Evolutionary conservation across 352 stramenopile species (phyloP), one percentile per base, ranked within the genome.

Genomic region (Globisporangium uncinulatum): DNA sequence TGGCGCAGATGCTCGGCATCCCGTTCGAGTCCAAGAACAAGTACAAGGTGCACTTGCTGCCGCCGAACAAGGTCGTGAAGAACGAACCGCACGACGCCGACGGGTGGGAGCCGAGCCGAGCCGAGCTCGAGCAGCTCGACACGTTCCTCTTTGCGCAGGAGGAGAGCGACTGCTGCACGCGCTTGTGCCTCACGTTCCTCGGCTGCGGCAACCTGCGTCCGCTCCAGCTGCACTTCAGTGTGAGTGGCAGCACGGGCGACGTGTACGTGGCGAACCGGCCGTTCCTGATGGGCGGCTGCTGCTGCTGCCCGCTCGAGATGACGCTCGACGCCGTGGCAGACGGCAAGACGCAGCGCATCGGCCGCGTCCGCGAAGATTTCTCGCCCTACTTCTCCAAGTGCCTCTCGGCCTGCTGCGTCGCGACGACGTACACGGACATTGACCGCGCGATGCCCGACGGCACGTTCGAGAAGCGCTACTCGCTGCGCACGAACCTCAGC

Each of bases 371-470:
- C 41, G 76, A 86, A 54, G 70, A 83, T 61, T 86, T 84, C 49
- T 72, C 70, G 24, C 73, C 76, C 11, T 84, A 86, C 43, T 58
- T 83, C 8, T 57, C 53, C 31, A 65, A 64, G 44, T 85, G 68
- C 64, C 67, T 62, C 24, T 57, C 73, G 1, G 41, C 53, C 1
- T 86, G 73, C 55, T 87, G 74, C 47, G 62, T 83, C 19, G 73
- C 66, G 44, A 87, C 76, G n/a, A 71, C 59, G n/a, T 89, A 86
- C 70, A 79, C 72, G 15, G 66, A 83, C 51, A 80, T 89, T 50
- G 70, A 86, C n/a, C 69, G 70, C 29, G 70, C 70, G 20, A 56
- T 76, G 20, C 66, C 75, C 5, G 76, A 83, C 39, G 78, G 74
- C 21, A 57, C 73, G 6, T 86, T 79, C 56, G 73, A 83, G 59